Base-by-base conservation (phyloP, 2,329 filamentous ascomycete species). In the Laburnicola sp. region DNA sequence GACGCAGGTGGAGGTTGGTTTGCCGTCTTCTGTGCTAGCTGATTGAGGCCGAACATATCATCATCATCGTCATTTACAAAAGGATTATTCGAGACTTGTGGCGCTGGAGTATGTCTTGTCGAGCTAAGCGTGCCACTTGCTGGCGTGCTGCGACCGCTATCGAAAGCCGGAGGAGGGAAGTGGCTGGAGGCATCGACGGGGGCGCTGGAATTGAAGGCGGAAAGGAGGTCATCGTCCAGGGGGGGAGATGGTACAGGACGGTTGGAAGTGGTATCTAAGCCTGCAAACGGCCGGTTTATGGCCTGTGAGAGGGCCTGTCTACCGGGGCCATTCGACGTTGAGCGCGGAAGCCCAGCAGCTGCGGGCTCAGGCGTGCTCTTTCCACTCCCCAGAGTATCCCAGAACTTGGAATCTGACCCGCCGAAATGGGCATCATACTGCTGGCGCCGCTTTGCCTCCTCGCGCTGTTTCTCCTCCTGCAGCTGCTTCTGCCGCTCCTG, bases 31-130 rank as follows among this genome's bases (percentile, higher is more conserved):
- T 66, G 74, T 57, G 83, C 82, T 64, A 91, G 70, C 57, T 87
- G 78, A 52, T 80, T 86, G 31, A 97, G 76, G 0, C 90, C 93
- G 69, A 97, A 97, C 2, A 91, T 90, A 66, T 96, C 91, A 66
- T 96, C 91, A 61, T 86, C 82, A 39, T 93, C 87, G 26, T 93
- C 87, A 27, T 82, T 78, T 9, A 71, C 75, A 54, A 85, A 74
- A 0, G 56, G 45, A 36, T 64, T 48, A 16, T 38, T 62, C 23
- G 63, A 51, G 11, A 55, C 30, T 22, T 64, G 59, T 6, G 66
- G 64, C 4, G 64, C 48, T 22, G 68, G 63, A 4, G 66, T 71
- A 21, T 66, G 60, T 6, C 61, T 59, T 36, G 61, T 60, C 5
- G 68, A 70, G 25, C 54, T 54, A 46, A 60, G 56, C 10, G 67